Evolutionary conservation across 805 yeast species (phyloP).

Genomic region (Myxozyma mucilagina): DNA sequence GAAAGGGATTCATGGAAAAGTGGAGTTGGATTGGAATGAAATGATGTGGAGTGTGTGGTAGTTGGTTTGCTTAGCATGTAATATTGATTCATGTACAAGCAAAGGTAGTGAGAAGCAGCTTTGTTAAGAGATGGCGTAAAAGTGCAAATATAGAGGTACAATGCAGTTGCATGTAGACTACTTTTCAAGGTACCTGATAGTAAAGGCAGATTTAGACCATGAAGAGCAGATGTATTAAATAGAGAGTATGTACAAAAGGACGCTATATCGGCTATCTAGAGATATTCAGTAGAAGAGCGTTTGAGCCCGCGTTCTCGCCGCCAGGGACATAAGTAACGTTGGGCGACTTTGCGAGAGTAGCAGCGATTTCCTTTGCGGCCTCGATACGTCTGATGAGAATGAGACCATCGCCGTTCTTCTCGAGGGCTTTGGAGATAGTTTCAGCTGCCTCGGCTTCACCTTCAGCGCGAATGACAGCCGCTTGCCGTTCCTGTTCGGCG

Average conservation of each 20-base stretch:
- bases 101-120: too few species aligned
- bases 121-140: too few species aligned
- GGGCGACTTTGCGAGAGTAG: slow-evolving; percentile 75
- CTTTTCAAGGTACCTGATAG: too few species aligned
- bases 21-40: too few species aligned
- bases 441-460: slow-evolving; percentile 99
- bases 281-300: slow-evolving; percentile 40
- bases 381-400: slow-evolving; percentile 91
- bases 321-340: slow-evolving; percentile 86
- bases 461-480: slow-evolving; percentile 93
- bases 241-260: not conserved
- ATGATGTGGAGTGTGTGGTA: too few species aligned
- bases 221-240: too few species aligned
- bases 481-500: slow-evolving; percentile 97
- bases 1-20: too few species aligned
- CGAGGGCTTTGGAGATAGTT: slow-evolving; percentile 84
- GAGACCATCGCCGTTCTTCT: slow-evolving; percentile 94
- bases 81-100: too few species aligned
- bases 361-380: slow-evolving; percentile 94
- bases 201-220: too few species aligned
- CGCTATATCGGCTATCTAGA: slow-evolving; percentile 37
- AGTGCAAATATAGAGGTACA: too few species aligned
- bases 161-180: too few species aligned
- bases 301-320: slow-evolving; percentile 25
- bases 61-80: too few species aligned